Percentiles rank a stretch among this genome's conserved stretches.
Conservation (phyloP, 192 early-diverging fungal species). For the Entomortierella beljakovae region DNA sequence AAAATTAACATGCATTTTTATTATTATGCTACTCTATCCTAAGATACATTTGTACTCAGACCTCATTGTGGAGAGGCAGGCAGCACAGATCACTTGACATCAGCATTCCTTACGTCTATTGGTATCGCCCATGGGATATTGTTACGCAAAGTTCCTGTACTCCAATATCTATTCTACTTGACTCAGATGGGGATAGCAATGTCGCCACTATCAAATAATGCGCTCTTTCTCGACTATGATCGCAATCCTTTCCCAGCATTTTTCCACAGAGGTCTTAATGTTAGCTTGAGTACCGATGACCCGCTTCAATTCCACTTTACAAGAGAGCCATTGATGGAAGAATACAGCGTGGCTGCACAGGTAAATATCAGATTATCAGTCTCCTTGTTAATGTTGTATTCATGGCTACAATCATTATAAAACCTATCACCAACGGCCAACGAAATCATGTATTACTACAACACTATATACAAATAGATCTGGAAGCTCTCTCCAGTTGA, state of each 20-base stretch:
- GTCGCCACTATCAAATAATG: conserved; percentile 97
- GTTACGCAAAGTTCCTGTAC: conserved; percentile 91
- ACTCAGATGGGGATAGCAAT: conserved; percentile 97
- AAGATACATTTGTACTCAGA: conserved; percentile 92
- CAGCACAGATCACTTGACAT: conserved; percentile 92
- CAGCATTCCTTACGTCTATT: conserved; percentile 88
- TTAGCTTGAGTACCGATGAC: conserved; percentile 94
- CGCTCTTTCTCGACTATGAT: conserved; percentile 93
- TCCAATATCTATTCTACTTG: conserved; percentile 96
- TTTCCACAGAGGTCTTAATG: conserved; percentile 95
- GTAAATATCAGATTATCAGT: conserved; percentile 31
- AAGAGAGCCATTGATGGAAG: conserved; percentile 96
- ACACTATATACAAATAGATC: too few relatives aligned
- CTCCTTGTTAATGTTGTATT: too few relatives aligned
- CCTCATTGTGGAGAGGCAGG: conserved; percentile 97
- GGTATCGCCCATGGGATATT: conserved; percentile 94
- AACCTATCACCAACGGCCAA: too few relatives aligned
- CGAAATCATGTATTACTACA: too few relatives aligned
- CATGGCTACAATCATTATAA: too few relatives aligned
- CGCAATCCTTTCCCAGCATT: conserved; percentile 91
- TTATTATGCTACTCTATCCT: too few relatives aligned
- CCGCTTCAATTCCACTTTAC: conserved; percentile 98
- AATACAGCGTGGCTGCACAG: conserved; percentile 95
- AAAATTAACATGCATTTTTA: not conserved
- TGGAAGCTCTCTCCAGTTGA: conserved; percentile 93